Conservation (phyloP, 1,139 yeast species). For the Yamadazyma atmosphaerica region DNA sequence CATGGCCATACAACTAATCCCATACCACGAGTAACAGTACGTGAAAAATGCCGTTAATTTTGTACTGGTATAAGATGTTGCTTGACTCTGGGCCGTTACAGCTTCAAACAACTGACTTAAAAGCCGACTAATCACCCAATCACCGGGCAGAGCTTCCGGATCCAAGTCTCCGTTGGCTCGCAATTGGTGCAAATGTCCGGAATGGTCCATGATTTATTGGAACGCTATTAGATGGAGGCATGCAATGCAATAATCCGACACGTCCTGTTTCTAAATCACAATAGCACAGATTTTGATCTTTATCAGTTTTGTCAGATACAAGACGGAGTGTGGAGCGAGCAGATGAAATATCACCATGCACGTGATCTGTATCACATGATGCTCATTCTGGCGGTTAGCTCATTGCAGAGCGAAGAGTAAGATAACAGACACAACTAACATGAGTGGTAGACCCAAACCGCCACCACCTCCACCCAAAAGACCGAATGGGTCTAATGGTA, state of each 20-base stretch:
- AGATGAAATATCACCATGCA: too few relatives aligned
- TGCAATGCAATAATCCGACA: too few relatives aligned
- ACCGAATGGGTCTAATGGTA: constrained; percentile 2
- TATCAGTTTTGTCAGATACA: too few relatives aligned
- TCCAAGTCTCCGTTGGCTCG: neutral
- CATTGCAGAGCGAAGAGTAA: too few relatives aligned
- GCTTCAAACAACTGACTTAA: constrained; percentile 19
- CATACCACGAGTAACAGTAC: constrained; percentile 39
- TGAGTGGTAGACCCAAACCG: constrained; percentile 8
- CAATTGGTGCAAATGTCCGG: too few relatives aligned
- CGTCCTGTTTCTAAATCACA: too few relatives aligned
- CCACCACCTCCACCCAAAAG: constrained; percentile 15
- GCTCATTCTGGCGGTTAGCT: neutral
- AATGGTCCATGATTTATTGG: too few relatives aligned
- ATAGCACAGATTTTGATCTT: too few relatives aligned
- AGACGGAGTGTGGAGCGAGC: too few relatives aligned
- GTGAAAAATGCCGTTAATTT: constrained; percentile 23
- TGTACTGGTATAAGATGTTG: constrained; percentile 14
- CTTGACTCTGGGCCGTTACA: constrained; percentile 24
- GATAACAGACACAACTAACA: too few relatives aligned
- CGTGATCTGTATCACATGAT: neutral
- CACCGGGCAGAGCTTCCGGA: neutral
- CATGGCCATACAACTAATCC: constrained; percentile 54
- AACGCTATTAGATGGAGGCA: too few relatives aligned
- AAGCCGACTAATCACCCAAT: constrained; percentile 3